These are phyloP conservation scores for Salix koriyanagi DNA, from an alignment of 345 rosid genomes.

Conservation along the genomic window DNA sequence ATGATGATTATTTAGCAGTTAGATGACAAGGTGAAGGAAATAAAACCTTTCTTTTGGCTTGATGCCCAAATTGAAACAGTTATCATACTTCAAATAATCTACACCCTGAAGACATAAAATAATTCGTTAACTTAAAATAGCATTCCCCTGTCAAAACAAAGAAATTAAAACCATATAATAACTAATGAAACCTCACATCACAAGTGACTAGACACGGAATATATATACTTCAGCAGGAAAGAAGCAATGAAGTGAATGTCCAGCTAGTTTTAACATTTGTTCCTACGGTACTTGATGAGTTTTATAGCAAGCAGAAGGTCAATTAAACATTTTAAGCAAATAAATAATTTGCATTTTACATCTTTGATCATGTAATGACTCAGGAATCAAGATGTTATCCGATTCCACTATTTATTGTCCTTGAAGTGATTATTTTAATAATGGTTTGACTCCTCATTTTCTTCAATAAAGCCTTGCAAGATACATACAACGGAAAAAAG, in stretches of 20 bases:
- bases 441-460: background rate
- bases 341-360: background rate
- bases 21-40: slow-evolving; percentile 14
- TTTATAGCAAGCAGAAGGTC: background rate
- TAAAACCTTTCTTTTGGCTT: slow-evolving; percentile 63
- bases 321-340: background rate
- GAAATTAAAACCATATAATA: background rate
- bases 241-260: background rate
- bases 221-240: background rate
- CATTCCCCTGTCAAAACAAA: background rate
- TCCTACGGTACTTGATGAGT: too few species aligned
- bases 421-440: background rate
- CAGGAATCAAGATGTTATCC: background rate
- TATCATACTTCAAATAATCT: slow-evolving; percentile 94
- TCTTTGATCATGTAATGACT: background rate
- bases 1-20: slow-evolving; percentile 3
- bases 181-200: background rate
- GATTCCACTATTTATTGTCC: background rate
- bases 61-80: slow-evolving; percentile 88
- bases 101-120: slow-evolving; percentile 54
- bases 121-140: slow-evolving; percentile 2
- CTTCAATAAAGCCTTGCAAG: background rate
- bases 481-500: background rate
- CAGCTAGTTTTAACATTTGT: too few species aligned
- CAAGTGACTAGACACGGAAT: background rate